A percentile compares a stretch with the other conserved stretches of the same genome.
These are phyloP conservation scores for Leccinum griseonigrum DNA, from an alignment of 1,284 basidiomycete species.

Conservation along the genomic window DNA sequence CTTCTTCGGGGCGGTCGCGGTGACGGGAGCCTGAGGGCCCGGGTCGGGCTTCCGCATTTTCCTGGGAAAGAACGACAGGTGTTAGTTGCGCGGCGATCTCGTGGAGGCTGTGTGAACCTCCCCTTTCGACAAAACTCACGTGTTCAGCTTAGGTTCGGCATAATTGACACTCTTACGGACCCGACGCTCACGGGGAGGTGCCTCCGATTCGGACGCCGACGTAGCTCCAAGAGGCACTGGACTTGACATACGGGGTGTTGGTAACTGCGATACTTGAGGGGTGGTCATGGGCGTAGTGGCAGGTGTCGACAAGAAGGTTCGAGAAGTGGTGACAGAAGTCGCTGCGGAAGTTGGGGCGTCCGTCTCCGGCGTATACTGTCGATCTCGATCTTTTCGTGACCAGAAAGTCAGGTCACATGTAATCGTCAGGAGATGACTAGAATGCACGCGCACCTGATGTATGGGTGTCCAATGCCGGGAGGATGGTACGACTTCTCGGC, in stretches of 20 bases:
- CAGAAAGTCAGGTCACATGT: conserved; percentile 10
- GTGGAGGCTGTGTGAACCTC: neutral
- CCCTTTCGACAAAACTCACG: conserved; percentile 49
- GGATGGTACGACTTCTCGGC: conserved; percentile 34
- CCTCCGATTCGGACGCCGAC: conserved; percentile 36
- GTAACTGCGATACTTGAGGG: conserved; percentile 35
- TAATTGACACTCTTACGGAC: conserved; percentile 83
- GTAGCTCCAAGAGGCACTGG: conserved; percentile 41
- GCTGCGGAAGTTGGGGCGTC: conserved; percentile 34
- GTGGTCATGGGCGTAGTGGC: conserved; percentile 39
- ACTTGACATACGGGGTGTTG: conserved; percentile 49
- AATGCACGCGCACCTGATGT: conserved; percentile 30
- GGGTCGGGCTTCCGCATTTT: conserved; percentile 90
- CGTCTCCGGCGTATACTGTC: conserved; percentile 38
- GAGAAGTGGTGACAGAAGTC: conserved; percentile 38
- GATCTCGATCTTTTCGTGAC: conserved; percentile 38
- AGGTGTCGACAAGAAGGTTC: conserved; percentile 42
- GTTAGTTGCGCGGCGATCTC: conserved; percentile 12
- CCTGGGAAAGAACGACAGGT: conserved; percentile 37
- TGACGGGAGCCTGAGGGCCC: conserved; percentile 33
- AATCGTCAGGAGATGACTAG: conserved; percentile 2
- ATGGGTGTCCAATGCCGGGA: conserved; percentile 40
- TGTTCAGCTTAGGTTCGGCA: conserved; percentile 86
- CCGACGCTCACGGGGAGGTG: conserved; percentile 56
- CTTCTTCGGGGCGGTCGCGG: conserved; percentile 31